Percentiles rank a stretch among this genome's conserved stretches.
These are phyloP conservation scores for Herpomyces periplanetae DNA, from an alignment of 2,329 filamentous ascomycete species.

Conservation along the genomic window DNA sequence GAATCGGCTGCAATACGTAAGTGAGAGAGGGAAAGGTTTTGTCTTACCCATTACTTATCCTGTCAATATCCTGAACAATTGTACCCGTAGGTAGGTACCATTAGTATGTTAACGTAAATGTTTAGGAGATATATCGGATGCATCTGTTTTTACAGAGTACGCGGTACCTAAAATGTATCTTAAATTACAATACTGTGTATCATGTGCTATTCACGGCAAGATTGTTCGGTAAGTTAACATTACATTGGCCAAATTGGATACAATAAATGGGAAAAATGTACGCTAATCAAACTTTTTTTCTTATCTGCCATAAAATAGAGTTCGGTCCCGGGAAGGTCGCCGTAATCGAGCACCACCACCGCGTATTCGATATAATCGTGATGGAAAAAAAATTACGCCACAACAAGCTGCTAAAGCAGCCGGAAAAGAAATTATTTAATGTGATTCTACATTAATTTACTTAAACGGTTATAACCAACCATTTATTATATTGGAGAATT, in stretches of 20 bases:
- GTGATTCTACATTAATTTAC: no score
- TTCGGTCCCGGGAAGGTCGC: slow-evolving; percentile 78
- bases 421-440: no score
- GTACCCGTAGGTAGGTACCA: slow-evolving; percentile 4
- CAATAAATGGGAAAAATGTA: slow-evolving; percentile 4
- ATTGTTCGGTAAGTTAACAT: slow-evolving; percentile 85
- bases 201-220: slow-evolving; percentile 99
- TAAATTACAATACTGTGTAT: slow-evolving; percentile 99
- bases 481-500: no score
- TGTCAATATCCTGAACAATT: no score
- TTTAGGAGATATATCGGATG: slow-evolving; percentile 96
- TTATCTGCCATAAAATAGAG: slow-evolving; percentile 16
- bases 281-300: slow-evolving; percentile 9
- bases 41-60: no score
- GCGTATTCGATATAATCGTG: slow-evolving; percentile 98
- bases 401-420: slow-evolving; percentile 30
- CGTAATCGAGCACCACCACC: slow-evolving; percentile 96
- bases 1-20: slow-evolving; percentile 97
- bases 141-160: slow-evolving; percentile 96
- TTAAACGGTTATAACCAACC: no score
- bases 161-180: slow-evolving; percentile 99
- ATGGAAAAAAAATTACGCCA: slow-evolving; percentile 96
- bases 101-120: slow-evolving; percentile 2
- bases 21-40: slow-evolving; percentile 9
- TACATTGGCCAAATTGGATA: no score